Conservation (phyloP, 371 early-diverging fungal species). For the Mucor irregularis region DNA sequence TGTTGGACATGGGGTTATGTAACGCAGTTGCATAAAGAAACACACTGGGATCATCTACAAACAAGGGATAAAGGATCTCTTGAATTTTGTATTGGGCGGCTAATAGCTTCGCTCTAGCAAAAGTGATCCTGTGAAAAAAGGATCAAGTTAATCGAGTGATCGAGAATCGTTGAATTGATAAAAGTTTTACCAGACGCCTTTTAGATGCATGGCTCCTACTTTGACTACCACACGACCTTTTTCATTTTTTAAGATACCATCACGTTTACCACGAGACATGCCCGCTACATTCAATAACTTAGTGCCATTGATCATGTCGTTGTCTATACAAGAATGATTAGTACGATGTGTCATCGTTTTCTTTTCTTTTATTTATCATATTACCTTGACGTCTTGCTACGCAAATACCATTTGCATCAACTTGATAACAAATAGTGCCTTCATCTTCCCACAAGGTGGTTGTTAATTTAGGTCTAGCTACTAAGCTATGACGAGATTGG, state of each 20-base stretch:
- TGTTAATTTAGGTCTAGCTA: slow-evolving; percentile 63
- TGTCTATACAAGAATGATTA: slow-evolving; percentile 45
- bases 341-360: background rate
- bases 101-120: slow-evolving; percentile 67
- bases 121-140: slow-evolving; percentile 69
- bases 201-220: slow-evolving; percentile 84
- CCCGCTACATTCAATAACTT: slow-evolving; percentile 84
- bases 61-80: slow-evolving; percentile 73
- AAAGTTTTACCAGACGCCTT: slow-evolving; percentile 86
- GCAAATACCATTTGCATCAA: slow-evolving; percentile 80
- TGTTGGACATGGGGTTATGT: slow-evolving; percentile 16
- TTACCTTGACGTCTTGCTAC: slow-evolving; percentile 78
- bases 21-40: slow-evolving; percentile 33
- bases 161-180: too few species aligned
- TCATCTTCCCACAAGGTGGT: slow-evolving; percentile 88
- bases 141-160: too few species aligned
- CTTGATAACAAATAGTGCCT: slow-evolving; percentile 78
- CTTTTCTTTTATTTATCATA: background rate
- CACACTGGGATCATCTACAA: slow-evolving; percentile 67
- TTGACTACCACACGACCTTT: slow-evolving; percentile 83
- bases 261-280: slow-evolving; percentile 87
- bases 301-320: slow-evolving; percentile 85
- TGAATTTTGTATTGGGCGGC: slow-evolving; percentile 71
- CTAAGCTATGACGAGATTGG: slow-evolving; percentile 18
- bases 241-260: slow-evolving; percentile 86